These are phyloP conservation scores for Fusarium agapanthi DNA, from an alignment of 2,329 filamentous ascomycete genomes.

Conservation along the genomic window DNA sequence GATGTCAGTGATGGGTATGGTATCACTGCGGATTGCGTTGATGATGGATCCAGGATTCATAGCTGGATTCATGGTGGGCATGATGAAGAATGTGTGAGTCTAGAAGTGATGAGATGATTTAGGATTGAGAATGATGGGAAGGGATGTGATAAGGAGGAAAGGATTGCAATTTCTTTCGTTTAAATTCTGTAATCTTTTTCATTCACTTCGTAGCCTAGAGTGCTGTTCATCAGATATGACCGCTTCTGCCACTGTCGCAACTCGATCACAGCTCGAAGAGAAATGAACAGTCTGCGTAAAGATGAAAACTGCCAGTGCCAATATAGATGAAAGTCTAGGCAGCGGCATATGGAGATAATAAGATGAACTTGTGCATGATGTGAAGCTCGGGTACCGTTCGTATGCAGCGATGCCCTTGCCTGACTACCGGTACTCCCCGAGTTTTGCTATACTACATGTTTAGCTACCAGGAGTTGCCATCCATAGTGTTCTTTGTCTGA, in stretches of 20 bases:
- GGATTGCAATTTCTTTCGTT: rapidly evolving
- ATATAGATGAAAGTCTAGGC: rapidly evolving
- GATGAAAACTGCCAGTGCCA: neutral
- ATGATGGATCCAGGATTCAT: neutral
- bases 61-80: neutral
- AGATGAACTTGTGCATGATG: neutral
- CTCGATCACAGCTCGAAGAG: neutral
- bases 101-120: neutral
- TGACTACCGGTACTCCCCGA: rapidly evolving
- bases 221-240: neutral
- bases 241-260: neutral
- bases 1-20: neutral
- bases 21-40: neutral
- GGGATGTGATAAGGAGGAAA: no score
- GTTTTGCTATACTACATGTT: no score
- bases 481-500: neutral
- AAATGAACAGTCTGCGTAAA: no score
- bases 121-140: neutral
- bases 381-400: neutral
- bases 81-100: neutral
- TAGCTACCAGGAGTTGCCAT: neutral
- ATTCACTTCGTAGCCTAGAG: neutral
- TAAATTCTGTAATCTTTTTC: neutral
- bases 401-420: neutral
- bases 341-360: rapidly evolving